Evolutionary conservation across 129 eudicot species (phyloP).

Genomic region (Centrapalus pauciflorus): DNA sequence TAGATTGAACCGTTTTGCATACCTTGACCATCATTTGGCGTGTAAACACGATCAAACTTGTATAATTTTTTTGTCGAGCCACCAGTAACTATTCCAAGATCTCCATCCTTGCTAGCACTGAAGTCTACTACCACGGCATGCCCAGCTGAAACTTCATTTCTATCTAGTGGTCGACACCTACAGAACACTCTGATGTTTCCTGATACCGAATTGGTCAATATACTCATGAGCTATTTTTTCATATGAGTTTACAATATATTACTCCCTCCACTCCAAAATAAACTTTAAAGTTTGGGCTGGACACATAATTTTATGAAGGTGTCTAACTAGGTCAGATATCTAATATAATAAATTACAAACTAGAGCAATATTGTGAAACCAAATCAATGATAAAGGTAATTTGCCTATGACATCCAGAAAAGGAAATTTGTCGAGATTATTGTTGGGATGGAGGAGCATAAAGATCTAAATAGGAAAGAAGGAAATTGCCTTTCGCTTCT

Average conservation of each 20-base stretch:
- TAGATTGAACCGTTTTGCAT: not conserved
- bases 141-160: slow-evolving; percentile 29
- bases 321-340: not conserved
- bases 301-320: not conserved
- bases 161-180: slow-evolving; percentile 38
- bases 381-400: not conserved
- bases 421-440: no score
- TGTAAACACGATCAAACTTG: slow-evolving; percentile 41
- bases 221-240: slow-evolving; percentile 10
- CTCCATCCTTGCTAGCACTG: slow-evolving; percentile 35
- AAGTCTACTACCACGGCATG: slow-evolving; percentile 28
- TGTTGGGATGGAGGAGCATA: not conserved
- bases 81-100: slow-evolving; percentile 30
- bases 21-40: slow-evolving; percentile 50
- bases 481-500: slow-evolving; percentile 37
- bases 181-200: slow-evolving; percentile 49
- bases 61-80: slow-evolving; percentile 29
- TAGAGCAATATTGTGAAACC: not conserved
- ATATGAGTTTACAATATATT: not conserved
- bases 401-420: no score
- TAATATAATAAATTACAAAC: not conserved
- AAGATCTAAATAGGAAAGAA: not conserved
- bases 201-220: slow-evolving; percentile 16
- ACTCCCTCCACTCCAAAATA: not conserved
- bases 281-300: not conserved